phyloP scores from a whole-genome alignment of 768 basidiomycete genomes.

The Tricholoma terreum region DNA sequence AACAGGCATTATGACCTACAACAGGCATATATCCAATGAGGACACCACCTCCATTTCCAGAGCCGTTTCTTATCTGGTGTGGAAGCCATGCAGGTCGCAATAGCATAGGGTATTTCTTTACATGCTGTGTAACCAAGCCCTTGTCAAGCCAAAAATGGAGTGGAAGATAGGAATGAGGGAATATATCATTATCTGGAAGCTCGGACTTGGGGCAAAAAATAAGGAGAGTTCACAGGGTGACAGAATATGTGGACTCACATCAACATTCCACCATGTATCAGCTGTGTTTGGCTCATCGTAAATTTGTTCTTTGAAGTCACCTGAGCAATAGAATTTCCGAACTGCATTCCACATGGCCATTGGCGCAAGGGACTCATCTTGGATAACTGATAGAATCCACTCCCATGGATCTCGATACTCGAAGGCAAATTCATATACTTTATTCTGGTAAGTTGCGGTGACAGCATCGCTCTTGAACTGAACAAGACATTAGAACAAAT shows the following conservation, averaged over 20 bases:
- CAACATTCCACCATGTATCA: constrained; percentile 26
- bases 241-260: constrained; percentile 15
- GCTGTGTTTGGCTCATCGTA: constrained; percentile 28
- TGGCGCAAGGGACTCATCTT: constrained; percentile 18
- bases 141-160: constrained; percentile 31
- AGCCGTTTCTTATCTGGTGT: constrained; percentile 24
- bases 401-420: constrained; percentile 30
- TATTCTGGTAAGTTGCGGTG: constrained; percentile 12
- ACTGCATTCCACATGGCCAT: constrained; percentile 19
- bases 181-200: constrained; percentile 15
- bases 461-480: constrained; percentile 20
- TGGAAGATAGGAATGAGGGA: constrained; percentile 24
- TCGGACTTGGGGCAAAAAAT: constrained; percentile 10
- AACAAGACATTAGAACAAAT: neutral
- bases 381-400: constrained; percentile 18
- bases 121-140: constrained; percentile 21
- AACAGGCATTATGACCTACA: constrained; percentile 9
- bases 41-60: constrained; percentile 32
- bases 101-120: constrained; percentile 27
- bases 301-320: constrained; percentile 13
- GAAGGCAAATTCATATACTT: constrained; percentile 16
- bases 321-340: constrained; percentile 20
- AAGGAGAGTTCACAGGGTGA: neutral
- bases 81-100: constrained; percentile 24
- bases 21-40: constrained; percentile 27